phyloP scores from a whole-genome alignment of 352 stramenopile species.

The Phytophthora sp. region DNA sequence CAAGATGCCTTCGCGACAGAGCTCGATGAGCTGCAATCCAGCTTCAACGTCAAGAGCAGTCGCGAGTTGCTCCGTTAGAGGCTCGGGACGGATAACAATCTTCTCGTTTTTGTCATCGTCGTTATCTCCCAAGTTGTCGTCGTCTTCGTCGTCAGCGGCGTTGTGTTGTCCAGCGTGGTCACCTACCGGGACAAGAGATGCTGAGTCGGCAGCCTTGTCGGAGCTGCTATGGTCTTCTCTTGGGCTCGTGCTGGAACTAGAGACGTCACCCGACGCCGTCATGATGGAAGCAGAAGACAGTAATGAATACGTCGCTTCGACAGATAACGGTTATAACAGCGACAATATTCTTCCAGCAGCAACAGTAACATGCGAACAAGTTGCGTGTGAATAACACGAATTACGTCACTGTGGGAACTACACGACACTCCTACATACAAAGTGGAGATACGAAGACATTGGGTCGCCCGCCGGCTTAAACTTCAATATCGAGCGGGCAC shows the following conservation, averaged over 20 bases:
- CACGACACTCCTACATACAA: constrained; percentile 18
- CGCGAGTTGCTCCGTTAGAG: constrained; percentile 61
- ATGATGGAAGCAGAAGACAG: constrained; percentile 2
- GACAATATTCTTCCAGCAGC: not conserved
- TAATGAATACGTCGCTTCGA: constrained; percentile 20
- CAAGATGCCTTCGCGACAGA: constrained; percentile 60
- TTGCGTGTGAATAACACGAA: constrained; percentile 22
- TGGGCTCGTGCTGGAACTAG: constrained; percentile 2
- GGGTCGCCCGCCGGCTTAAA: constrained; percentile 10
- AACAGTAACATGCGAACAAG: not conserved
- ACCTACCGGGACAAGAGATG: not conserved
- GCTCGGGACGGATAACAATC: constrained; percentile 61
- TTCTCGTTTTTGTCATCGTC: constrained; percentile 48
- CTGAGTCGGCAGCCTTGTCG: constrained; percentile 18
- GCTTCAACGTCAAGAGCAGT: constrained; percentile 58
- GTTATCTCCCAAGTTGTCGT: constrained; percentile 44
- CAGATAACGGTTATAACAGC: constrained; percentile 6
- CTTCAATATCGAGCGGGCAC: constrained; percentile 21
- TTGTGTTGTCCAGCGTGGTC: constrained; percentile 13
- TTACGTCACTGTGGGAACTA: constrained; percentile 18
- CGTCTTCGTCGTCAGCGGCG: constrained; percentile 39
- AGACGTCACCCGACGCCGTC: constrained; percentile 27
- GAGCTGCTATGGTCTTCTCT: constrained; percentile 18
- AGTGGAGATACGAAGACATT: constrained; percentile 3
- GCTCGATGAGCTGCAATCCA: constrained; percentile 63